Percentiles rank a stretch among this genome's conserved stretches.
These are phyloP conservation scores for Exophiala alcalophila DNA, from an alignment of 2,329 filamentous ascomycete genomes.

Conservation along the genomic window DNA sequence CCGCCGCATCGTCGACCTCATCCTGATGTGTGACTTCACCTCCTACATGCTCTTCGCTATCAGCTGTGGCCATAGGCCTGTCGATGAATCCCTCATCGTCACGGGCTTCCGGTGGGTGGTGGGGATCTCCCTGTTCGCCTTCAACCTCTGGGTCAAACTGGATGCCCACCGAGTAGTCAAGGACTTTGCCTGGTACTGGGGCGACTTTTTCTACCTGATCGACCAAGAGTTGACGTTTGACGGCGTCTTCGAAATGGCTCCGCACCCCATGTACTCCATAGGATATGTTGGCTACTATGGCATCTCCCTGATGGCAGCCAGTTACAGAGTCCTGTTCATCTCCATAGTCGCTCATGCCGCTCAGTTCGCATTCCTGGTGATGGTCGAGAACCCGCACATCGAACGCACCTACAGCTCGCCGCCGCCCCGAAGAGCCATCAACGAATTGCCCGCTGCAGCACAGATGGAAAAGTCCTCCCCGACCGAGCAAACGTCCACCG, in stretches of 20 bases:
- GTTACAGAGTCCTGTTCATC: conserved; percentile 95
- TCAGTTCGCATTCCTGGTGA: conserved; percentile 86
- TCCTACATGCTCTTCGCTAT: conserved; percentile 96
- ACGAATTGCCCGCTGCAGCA: conserved; percentile 37
- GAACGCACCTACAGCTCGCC: conserved; percentile 96
- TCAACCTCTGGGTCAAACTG: conserved; percentile 98
- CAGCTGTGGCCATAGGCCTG: conserved; percentile 74
- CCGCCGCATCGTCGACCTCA: conserved; percentile 89
- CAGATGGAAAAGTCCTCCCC: conserved; percentile 34
- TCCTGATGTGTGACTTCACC: conserved; percentile 97
- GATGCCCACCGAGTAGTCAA: conserved; percentile 97
- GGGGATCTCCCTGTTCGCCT: conserved; percentile 76
- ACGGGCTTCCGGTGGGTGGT: conserved; percentile 72
- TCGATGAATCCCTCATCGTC: conserved; percentile 66
- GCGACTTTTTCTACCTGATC: conserved; percentile 97
- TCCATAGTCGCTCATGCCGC: conserved; percentile 91
- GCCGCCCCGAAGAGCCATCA: conserved; percentile 53
- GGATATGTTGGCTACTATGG: conserved; percentile 98
- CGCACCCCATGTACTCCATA: conserved; percentile 98
- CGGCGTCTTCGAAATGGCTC: conserved; percentile 97
- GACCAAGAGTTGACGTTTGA: conserved; percentile 98
- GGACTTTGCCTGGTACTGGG: conserved; percentile 99
- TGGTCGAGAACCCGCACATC: conserved; percentile 96
- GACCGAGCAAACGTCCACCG: conserved; percentile 37
- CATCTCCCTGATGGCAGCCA: conserved; percentile 96